Percentiles rank a stretch among this genome's conserved stretches.
These are phyloP conservation scores for Arbutus unedo DNA, from an alignment of 148 eudicot species.

Conservation along the genomic window DNA sequence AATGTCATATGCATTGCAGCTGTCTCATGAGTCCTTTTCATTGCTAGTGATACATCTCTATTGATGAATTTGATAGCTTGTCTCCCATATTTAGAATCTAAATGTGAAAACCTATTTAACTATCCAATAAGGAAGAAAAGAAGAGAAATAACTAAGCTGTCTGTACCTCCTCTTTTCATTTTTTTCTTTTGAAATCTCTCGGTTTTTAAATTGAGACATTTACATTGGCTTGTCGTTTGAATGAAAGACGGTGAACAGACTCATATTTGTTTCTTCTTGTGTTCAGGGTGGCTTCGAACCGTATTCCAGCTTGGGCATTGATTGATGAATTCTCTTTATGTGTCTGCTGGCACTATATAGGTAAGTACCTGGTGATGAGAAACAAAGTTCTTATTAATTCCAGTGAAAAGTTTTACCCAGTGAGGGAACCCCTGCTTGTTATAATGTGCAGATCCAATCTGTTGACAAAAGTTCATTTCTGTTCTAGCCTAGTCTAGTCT, in stretches of 20 bases:
- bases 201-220: background rate
- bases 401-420: background rate
- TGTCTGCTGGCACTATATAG: background rate
- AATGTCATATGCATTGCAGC: background rate
- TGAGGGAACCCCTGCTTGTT: background rate
- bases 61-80: background rate
- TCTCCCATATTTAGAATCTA: background rate
- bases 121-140: background rate
- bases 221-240: background rate
- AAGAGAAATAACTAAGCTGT: background rate
- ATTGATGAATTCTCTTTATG: conserved; percentile 30
- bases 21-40: background rate
- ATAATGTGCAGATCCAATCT: background rate
- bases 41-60: background rate
- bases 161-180: background rate
- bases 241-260: background rate
- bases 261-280: conserved; percentile 8
- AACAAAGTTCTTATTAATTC: background rate
- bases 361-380: background rate
- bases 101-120: background rate
- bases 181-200: background rate
- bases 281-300: conserved; percentile 81
- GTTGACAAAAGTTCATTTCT: background rate
- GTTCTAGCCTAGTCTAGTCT: background rate
- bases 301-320: conserved; percentile 77